Base-by-base conservation (phyloP, 2,329 filamentous ascomycete species). In the Aspergillus jensenii region DNA sequence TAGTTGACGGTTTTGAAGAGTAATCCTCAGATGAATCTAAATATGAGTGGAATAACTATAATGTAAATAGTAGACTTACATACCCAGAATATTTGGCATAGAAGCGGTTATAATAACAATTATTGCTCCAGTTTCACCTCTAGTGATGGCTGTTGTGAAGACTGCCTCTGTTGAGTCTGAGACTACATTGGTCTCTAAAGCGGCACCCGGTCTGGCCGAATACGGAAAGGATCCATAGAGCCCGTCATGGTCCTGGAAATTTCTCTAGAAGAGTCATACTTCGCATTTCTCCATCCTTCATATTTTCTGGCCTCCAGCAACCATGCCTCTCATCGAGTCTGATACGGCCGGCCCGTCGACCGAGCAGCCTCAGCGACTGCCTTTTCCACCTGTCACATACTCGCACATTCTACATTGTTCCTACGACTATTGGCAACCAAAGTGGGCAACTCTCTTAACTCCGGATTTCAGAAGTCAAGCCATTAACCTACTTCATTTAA, bases 391-490 rank as follows among this genome's bases (percentile, higher is more conserved):
- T 1, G 84, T 96, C 57, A 91, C 87, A 33, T 90, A 88, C 71
- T 85, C 89, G 47, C 93, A 99, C 70, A 96, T 99, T 60, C 80
- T 96, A 55, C 90, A 97, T 76, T 99, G 93, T 77, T 96, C 95
- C 43, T 97, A 96, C 75, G 90, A 96, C 72, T 85, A 83, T 59
- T 99, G 95, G 95, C 91, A 96, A 69, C 86, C 90, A 48, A 88
- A 84, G 82, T 91, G 78, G 52, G 78, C 6, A 37, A 23, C 19
- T 51, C 44, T 33, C 41, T 45, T 31, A 44, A 49, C 11, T 35
- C 46, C 52, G 27, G 44, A 52, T 17, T 40, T 63, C 66, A 14
- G 17, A 14, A 19, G 23, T 11, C 23, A n/a, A 48, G 12, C 17
- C 52, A 54, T 23, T 31, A 14, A 39, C 15, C 27, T 4, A 35